Evolutionary conservation across 306 rosid species (phyloP), one percentile per base, ranked within the genome.

Genomic region (Geum urbanum): DNA sequence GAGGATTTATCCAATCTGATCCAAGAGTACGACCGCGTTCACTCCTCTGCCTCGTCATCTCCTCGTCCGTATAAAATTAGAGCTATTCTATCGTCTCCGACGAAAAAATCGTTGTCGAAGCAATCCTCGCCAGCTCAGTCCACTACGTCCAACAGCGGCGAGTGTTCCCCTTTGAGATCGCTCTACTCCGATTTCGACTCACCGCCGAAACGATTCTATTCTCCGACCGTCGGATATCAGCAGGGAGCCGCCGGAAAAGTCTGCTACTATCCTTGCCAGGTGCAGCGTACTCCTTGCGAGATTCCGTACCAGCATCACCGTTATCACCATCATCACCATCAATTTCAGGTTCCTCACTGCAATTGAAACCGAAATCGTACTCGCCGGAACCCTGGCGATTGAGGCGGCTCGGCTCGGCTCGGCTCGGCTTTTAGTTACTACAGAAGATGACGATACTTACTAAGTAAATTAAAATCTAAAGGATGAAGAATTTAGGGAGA

Each of bases 1-100:
- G 96, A 87, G 63, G 99, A 94, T 78, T 77, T 90, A 75, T 76
- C 83, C 0, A 85, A 83, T 47, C 78, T 94, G 45, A 67, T 94
- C 1, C 88, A 91, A 61, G 91, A 81, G 75, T 91, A 94, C 75
- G 84, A 79, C 56, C 81, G 88, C 45, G 89, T 80, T 59, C 37
- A 32, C 37, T 32, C 37, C 3, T 88, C 88, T 39, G 73, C 83
- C 0, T 68, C 81, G 56, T 43, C 78, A 0, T 63, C 77, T 61
- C 83, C 77, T 61, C 83, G 73, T 63, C 85, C 80, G 7, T 64
- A 80, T 45, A 86, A 92, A 79, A 84, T 90, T 80, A 88, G 89
- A 82, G 91, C 88, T 27, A 72, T 88, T 78, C 87, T 92, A 16
- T 67, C 75, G 55, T 88, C 87, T 35, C 74, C 75, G 6, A 32